Conservation (phyloP, 1,284 basidiomycete species). For the Xanthoconium separans region DNA sequence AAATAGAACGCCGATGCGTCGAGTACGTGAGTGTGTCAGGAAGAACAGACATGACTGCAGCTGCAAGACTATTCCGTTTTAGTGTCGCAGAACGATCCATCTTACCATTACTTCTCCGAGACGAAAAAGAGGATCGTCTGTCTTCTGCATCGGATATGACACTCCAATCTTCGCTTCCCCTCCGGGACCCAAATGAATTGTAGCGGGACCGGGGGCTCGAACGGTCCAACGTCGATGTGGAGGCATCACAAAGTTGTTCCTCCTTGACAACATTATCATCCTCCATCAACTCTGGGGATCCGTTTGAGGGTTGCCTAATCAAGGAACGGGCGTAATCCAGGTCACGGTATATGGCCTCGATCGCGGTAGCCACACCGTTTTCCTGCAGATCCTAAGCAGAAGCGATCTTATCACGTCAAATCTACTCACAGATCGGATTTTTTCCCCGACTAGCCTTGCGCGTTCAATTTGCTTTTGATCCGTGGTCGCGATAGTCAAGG, state of each 20-base stretch:
- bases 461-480: constrained; percentile 86
- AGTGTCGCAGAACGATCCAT: constrained; percentile 35
- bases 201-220: constrained; percentile 48
- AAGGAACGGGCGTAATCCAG: constrained; percentile 84
- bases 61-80: constrained; percentile 61
- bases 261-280: constrained; percentile 47
- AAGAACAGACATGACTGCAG: constrained; percentile 58
- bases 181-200: constrained; percentile 56
- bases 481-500: constrained; percentile 79
- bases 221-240: constrained; percentile 29
- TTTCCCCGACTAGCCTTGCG: constrained; percentile 80
- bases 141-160: constrained; percentile 76
- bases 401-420: background rate
- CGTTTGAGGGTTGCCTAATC: constrained; percentile 56
- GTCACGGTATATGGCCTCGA: constrained; percentile 91
- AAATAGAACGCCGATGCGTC: constrained; percentile 40
- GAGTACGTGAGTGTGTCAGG: constrained; percentile 51
- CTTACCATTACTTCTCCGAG: constrained; percentile 36
- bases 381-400: constrained; percentile 52
- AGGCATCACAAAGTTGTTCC: constrained; percentile 24
- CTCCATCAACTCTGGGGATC: constrained; percentile 38
- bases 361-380: constrained; percentile 84
- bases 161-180: constrained; percentile 77
- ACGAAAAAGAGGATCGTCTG: constrained; percentile 48
- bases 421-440: constrained; percentile 70